phyloP scores from a whole-genome alignment of 768 basidiomycete species.

The Mycena latifolia region DNA sequence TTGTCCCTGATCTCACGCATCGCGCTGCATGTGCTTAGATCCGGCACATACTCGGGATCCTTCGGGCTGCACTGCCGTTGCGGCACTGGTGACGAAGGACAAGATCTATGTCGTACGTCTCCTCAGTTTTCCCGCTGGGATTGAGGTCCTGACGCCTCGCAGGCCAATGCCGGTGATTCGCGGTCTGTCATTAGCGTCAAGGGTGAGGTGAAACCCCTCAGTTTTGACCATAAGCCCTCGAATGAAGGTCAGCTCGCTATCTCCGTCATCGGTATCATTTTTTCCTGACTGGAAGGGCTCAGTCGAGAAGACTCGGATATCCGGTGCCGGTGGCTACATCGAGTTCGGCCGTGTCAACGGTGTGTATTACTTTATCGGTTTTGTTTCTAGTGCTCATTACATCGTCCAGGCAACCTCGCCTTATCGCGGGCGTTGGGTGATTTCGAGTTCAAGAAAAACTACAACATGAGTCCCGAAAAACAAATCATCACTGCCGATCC shows the following conservation, averaged over 20 bases:
- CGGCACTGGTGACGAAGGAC: slow-evolving; percentile 85
- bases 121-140: slow-evolving; percentile 11
- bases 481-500: slow-evolving; percentile 97
- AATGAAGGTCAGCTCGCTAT: slow-evolving; percentile 72
- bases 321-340: slow-evolving; percentile 93
- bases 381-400: slow-evolving; percentile 8
- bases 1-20: slow-evolving; percentile 29
- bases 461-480: slow-evolving; percentile 80
- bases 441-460: slow-evolving; percentile 99
- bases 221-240: slow-evolving; percentile 96
- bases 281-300: slow-evolving; percentile 27
- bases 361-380: slow-evolving; percentile 45
- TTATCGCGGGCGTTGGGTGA: slow-evolving; percentile 96
- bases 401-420: slow-evolving; percentile 86
- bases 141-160: slow-evolving; percentile 35
- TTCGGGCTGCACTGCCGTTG: slow-evolving; percentile 96
- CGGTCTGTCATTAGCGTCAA: slow-evolving; percentile 88
- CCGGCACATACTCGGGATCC: slow-evolving; percentile 91
- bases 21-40: slow-evolving; percentile 59
- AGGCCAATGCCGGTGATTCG: slow-evolving; percentile 99
- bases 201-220: slow-evolving; percentile 90
- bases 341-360: slow-evolving; percentile 98
- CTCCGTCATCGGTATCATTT: slow-evolving; percentile 21
- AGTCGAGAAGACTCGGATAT: slow-evolving; percentile 91
- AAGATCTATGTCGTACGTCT: slow-evolving; percentile 83